A percentile compares a stretch with the other conserved stretches of the same genome.
Conservation (phyloP, 192 early-diverging fungal species). For the Lunasporangiospora selenospora region DNA sequence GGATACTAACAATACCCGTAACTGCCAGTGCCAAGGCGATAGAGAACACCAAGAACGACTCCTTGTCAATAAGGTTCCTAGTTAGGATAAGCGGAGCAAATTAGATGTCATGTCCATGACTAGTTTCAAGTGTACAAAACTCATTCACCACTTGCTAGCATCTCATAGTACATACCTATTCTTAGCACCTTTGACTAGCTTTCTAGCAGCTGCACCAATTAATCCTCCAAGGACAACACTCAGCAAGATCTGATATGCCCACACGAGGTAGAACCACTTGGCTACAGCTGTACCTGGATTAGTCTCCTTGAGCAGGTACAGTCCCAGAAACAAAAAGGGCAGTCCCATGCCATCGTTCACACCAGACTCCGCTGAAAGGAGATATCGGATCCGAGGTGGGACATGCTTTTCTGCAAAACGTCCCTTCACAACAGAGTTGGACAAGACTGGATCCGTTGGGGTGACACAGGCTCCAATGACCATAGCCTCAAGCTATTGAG, state of each 20-base stretch:
- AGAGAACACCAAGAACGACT: slow-evolving; percentile 81
- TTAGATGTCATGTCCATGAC: background rate
- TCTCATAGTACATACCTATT: slow-evolving; percentile 39
- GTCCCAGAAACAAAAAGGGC: slow-evolving; percentile 82
- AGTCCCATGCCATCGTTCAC: slow-evolving; percentile 67
- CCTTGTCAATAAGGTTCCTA: slow-evolving; percentile 86
- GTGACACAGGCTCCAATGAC: slow-evolving; percentile 84
- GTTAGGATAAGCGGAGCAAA: background rate
- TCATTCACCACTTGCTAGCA: no score
- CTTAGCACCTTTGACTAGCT: slow-evolving; percentile 72
- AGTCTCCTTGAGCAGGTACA: slow-evolving; percentile 68
- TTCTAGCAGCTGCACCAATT: slow-evolving; percentile 73
- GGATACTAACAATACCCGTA: slow-evolving; percentile 73
- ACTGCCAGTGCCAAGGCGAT: slow-evolving; percentile 77
- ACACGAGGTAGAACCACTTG: slow-evolving; percentile 80
- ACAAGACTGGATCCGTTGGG: slow-evolving; percentile 93
- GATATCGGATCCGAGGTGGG: slow-evolving; percentile 73
- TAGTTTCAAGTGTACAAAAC: no score
- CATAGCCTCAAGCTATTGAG: slow-evolving; percentile 68
- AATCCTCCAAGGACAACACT: slow-evolving; percentile 74
- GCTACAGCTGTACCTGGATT: slow-evolving; percentile 68
- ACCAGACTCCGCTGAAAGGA: slow-evolving; percentile 72
- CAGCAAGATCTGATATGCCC: slow-evolving; percentile 80
- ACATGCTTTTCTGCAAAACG: slow-evolving; percentile 92
- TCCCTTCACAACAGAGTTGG: slow-evolving; percentile 94